Evolutionary conservation across 202 grass and related monocot species (phyloP).

Genomic region (Schoenoplectus tabernaemontani): DNA sequence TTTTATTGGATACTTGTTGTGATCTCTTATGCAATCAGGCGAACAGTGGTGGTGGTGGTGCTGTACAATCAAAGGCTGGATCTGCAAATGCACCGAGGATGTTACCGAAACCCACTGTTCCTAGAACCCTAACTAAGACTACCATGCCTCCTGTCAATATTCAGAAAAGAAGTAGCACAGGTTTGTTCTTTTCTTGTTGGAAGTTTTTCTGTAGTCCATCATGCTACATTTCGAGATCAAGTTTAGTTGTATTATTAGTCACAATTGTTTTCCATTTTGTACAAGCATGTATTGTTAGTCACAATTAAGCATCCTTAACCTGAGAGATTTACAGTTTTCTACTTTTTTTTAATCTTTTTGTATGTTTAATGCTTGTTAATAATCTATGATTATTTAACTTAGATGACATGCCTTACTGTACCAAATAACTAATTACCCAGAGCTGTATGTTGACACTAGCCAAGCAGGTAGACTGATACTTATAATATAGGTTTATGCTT

Average conservation of each 20-base stretch:
- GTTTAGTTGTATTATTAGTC: neutral
- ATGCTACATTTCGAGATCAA: neutral
- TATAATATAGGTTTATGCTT: constrained; percentile 9
- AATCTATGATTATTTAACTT: too few species aligned
- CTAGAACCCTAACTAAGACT: constrained; percentile 36
- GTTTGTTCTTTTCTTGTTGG: constrained; percentile 23
- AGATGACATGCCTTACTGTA: neutral
- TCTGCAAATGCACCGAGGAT: constrained; percentile 45
- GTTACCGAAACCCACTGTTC: constrained; percentile 46
- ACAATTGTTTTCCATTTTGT: neutral
- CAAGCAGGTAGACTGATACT: neutral
- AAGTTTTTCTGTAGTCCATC: constrained; percentile 2
- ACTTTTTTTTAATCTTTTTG: too few species aligned
- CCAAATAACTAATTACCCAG: neutral
- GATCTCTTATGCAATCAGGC: constrained; percentile 8
- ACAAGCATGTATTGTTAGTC: neutral
- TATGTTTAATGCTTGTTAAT: too few species aligned
- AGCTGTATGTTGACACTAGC: neutral
- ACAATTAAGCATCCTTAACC: too few species aligned
- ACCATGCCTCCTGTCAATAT: constrained; percentile 7
- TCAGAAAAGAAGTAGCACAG: constrained; percentile 58
- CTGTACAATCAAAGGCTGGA: constrained; percentile 35
- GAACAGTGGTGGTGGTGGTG: constrained; percentile 1
- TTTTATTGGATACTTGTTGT: neutral
- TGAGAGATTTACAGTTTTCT: too few species aligned